Evolutionary conservation across 2,329 filamentous ascomycete genomes (phyloP), one percentile per base, ranked within the genome.

Genomic region (Achaetomium macrosporum): DNA sequence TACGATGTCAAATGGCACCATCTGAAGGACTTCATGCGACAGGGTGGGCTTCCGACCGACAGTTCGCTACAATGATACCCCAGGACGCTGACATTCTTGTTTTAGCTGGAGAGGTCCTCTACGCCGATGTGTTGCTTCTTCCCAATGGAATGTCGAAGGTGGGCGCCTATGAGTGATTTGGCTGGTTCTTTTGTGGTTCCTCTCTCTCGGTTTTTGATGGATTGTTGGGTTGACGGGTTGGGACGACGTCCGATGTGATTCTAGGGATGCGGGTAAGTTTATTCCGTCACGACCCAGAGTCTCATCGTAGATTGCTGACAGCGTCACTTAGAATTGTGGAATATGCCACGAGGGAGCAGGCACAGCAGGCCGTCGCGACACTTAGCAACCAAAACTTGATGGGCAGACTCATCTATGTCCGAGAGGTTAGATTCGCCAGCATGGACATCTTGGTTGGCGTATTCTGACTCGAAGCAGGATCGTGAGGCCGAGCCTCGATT

Each of bases 131-230:
- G 71, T 85, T 99, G 76, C 82, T 96, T 75, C 90, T 99, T 86
- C 93, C 93, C 70, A 99, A 99, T 83, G 93, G 93, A 91, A 99
- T 99, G 93, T 97, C 92, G 89, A 99, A 99, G 92, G 92, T 97
- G 91, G 90, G 89, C 90, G 84, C 85, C 81, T 87, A 88, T 79
- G 84, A 78, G 81, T 91, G 87, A 87, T 83, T 85, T 85, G 87
- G 86, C 83, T 88, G 88, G 88, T 82, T 83, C 83, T 79, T 83
- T 80, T 87, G 75, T 87, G 83, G 79, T 79, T 84, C 77, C 78
- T 77, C 29, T 76, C 83, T 80, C 80, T 71, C 74, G 76, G 73
- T 66, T 64, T 71, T 63, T 89, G 83, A 84, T 87, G 90, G 88
- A 93, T 77, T 81, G 85, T 89, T 93, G 89, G 90, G 88, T 95